Conservation (phyloP, 2,329 filamentous ascomycete genomes). For the Apiospora malaysiana region DNA sequence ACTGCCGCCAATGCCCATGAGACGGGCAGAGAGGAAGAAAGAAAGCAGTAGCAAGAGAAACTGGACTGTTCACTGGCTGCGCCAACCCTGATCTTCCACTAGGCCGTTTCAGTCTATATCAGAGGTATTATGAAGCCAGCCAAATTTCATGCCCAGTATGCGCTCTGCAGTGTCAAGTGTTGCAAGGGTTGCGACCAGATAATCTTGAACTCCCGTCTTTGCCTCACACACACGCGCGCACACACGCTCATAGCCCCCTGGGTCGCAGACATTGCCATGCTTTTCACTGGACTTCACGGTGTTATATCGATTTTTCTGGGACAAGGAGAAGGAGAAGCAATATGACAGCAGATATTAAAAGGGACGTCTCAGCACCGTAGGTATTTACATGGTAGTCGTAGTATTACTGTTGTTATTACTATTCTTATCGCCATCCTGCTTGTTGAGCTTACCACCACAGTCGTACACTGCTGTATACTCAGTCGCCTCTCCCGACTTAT, state of each 20-base stretch:
- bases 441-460: neutral
- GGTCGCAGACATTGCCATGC: slow-evolving; percentile 17
- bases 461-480: neutral
- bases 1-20: slow-evolving; percentile 3
- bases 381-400: slow-evolving; percentile 3
- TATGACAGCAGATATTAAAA: slow-evolving; percentile 17
- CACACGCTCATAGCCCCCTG: slow-evolving; percentile 15
- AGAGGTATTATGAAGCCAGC: slow-evolving; percentile 23
- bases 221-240: neutral
- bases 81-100: slow-evolving; percentile 26
- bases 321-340: slow-evolving; percentile 7
- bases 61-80: neutral
- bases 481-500: neutral
- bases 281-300: neutral
- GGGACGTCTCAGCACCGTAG: slow-evolving; percentile 17
- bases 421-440: neutral
- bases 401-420: neutral
- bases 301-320: neutral
- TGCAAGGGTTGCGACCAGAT: slow-evolving; percentile 17
- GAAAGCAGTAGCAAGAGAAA: neutral
- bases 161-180: slow-evolving; percentile 18
- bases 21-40: neutral
- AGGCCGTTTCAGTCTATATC: slow-evolving; percentile 27
- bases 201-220: neutral
- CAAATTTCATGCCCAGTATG: slow-evolving; percentile 17